Percentiles rank a stretch among this genome's conserved stretches.
These are phyloP conservation scores for Syzygium grande DNA, from an alignment of 345 rosid species.

Conservation along the genomic window DNA sequence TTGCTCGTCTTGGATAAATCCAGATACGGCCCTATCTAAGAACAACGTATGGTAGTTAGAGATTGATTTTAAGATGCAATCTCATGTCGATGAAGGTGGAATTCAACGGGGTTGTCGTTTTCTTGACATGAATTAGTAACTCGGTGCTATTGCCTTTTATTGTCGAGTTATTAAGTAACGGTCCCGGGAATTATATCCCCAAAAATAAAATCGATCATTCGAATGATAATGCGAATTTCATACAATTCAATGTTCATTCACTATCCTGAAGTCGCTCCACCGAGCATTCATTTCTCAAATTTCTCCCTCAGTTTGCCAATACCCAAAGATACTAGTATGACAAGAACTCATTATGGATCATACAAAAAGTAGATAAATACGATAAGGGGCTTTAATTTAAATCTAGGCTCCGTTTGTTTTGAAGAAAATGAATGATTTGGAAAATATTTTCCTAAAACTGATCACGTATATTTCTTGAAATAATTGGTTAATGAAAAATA, in stretches of 20 bases:
- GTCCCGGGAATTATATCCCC: not conserved
- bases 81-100: not conserved
- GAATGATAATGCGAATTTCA: too few species aligned
- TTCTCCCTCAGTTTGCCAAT: not conserved
- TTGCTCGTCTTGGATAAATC: too few species aligned
- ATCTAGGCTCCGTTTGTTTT: not conserved
- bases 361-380: not conserved
- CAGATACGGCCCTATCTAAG: too few species aligned
- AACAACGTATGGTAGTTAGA: not conserved
- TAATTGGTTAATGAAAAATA: too few species aligned
- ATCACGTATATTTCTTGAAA: too few species aligned
- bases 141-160: not conserved
- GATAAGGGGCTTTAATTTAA: not conserved
- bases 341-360: not conserved
- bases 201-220: too few species aligned
- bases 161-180: not conserved
- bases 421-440: too few species aligned
- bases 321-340: not conserved
- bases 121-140: not conserved
- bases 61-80: not conserved
- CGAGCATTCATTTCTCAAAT: too few species aligned
- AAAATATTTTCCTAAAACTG: too few species aligned
- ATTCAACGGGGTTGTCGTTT: not conserved
- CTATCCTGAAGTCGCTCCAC: not conserved
- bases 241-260: too few species aligned